Base-by-base conservation (phyloP, 139 green algal genomes). In the Tetratostichococcus sp. region DNA sequence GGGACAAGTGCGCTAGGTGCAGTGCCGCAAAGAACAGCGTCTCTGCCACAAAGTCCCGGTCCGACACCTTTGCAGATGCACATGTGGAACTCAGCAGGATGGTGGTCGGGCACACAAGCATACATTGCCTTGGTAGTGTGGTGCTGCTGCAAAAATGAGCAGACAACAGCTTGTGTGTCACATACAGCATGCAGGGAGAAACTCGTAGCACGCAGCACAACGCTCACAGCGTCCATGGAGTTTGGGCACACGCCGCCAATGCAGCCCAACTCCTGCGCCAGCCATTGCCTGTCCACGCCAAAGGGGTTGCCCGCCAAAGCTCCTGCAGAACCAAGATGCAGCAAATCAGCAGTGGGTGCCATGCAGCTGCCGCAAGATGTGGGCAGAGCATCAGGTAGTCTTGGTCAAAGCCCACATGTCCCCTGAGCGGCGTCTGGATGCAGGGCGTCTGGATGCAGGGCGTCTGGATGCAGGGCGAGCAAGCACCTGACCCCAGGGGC, bases 241-340 rank as follows among this genome's bases (percentile, higher is more conserved):
- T 99, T 99, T 71, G 94, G 88, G 75, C 89, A 91, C 25, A 94
- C 88, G 4, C 88, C 80, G 19, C 83, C 87, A 31, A 81, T 80
- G 62, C 96, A 94, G 43, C 88, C 91, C 43, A 97, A 83, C 70
- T 93, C 89, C 30, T 78, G 16, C 11, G 92, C 84, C n/a, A 93
- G 88, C 26, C 79, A 58, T 33, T 84, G 82, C 35, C 96, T 84
- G 88, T 99, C 95, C 58, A 99, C 90, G 11, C 85, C 77, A 74
- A 99, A 97, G 14, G 93, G 93, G 82, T 97, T 99, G 65, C 96
- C 96, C 0, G 96, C 94, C 66, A 99, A 82, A 0, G 96, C 96
- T 17, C 96, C 94, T 68, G 84, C 75, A 71, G 33, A 4, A 23
- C 39, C 8, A 65, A 1, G 43, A 70, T 34, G 30, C 16, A 17